Conservation (phyloP, 495 filamentous ascomycete species). For the Aspergillus heteromorphus region DNA sequence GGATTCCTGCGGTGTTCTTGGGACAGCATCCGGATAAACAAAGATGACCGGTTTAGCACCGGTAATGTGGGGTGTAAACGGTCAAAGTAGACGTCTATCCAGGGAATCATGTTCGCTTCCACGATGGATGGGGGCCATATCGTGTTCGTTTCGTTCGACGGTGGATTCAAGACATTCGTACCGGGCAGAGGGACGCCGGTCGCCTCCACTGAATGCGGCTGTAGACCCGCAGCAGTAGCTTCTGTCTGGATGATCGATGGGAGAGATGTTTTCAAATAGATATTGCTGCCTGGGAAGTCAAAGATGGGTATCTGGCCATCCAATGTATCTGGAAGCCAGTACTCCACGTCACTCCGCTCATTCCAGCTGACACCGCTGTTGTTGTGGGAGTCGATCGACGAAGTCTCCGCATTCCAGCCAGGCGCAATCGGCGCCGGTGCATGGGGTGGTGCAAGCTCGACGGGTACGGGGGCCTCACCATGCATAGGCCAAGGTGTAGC, state of each 20-base stretch:
- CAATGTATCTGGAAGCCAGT: slow-evolving; percentile 39
- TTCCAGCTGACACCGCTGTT: slow-evolving; percentile 26
- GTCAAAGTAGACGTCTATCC: slow-evolving; percentile 78
- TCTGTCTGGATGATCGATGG: slow-evolving; percentile 37
- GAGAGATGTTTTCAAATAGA: slow-evolving; percentile 34
- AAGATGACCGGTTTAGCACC: slow-evolving; percentile 60
- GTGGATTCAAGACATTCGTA: slow-evolving; percentile 15
- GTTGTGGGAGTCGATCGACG: slow-evolving; percentile 21
- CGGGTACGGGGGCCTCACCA: slow-evolving; percentile 17
- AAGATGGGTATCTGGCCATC: slow-evolving; percentile 31
- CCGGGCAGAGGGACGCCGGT: slow-evolving; percentile 18
- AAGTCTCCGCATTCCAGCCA: slow-evolving; percentile 20
- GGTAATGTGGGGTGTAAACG: slow-evolving; percentile 79
- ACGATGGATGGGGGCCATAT: slow-evolving; percentile 35
- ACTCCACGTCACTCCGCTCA: slow-evolving; percentile 31
- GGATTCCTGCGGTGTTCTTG: slow-evolving; percentile 62
- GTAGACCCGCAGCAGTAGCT: slow-evolving; percentile 15
- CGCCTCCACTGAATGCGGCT: slow-evolving; percentile 18
- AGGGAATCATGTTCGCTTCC: slow-evolving; percentile 44
- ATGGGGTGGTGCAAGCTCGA: slow-evolving; percentile 21
- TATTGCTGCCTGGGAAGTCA: slow-evolving; percentile 34
- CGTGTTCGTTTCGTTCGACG: slow-evolving; percentile 16
- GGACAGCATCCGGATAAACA: slow-evolving; percentile 55
- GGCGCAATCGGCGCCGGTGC: slow-evolving; percentile 15
- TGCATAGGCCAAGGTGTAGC: slow-evolving; percentile 18